Percentiles rank a stretch among this genome's conserved stretches.
Conservation (phyloP, 2,329 filamentous ascomycete species). For the Aspergillus fumigatus region DNA sequence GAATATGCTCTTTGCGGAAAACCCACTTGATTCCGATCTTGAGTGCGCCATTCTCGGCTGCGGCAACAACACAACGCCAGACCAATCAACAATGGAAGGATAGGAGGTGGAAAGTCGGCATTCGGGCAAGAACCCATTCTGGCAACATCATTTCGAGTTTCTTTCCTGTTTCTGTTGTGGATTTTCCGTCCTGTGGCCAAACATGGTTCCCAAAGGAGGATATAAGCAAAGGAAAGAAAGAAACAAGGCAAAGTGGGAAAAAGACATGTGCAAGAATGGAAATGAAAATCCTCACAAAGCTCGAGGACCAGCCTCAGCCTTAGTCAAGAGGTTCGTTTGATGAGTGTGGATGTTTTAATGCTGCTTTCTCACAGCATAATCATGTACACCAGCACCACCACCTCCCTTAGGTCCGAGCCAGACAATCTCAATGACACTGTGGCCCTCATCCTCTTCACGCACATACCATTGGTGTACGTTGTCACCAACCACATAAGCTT, state of each 20-base stretch:
- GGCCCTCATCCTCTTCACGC: constrained; percentile 36
- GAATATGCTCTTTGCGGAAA: constrained; percentile 21
- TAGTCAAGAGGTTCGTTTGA: constrained; percentile 14
- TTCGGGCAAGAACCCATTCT: constrained; percentile 15
- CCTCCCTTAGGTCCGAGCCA: constrained; percentile 40
- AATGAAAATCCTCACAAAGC: constrained; percentile 20
- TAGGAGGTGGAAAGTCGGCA: constrained; percentile 21
- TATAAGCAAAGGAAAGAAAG: constrained; percentile 13
- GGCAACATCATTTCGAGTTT: constrained; percentile 2
- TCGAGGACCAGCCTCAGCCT: constrained; percentile 34
- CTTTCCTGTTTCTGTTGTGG: constrained; percentile 5
- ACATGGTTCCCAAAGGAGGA: constrained; percentile 11
- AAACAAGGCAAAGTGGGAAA: constrained; percentile 13
- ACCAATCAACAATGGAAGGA: constrained; percentile 30
- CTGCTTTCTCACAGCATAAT: constrained; percentile 25
- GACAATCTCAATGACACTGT: constrained; percentile 42
- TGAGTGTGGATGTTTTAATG: constrained; percentile 18
- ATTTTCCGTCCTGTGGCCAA: constrained; percentile 6
- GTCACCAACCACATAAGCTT: constrained; percentile 37
- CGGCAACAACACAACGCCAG: constrained; percentile 34
- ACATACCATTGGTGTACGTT: constrained; percentile 43
- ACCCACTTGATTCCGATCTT: constrained; percentile 26
- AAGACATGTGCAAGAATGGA: constrained; percentile 37
- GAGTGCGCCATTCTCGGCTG: constrained; percentile 31
- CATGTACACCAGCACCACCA: constrained; percentile 32